phyloP scores from a whole-genome alignment of 2,329 filamentous ascomycete species.

The Grosmannia huntii region DNA sequence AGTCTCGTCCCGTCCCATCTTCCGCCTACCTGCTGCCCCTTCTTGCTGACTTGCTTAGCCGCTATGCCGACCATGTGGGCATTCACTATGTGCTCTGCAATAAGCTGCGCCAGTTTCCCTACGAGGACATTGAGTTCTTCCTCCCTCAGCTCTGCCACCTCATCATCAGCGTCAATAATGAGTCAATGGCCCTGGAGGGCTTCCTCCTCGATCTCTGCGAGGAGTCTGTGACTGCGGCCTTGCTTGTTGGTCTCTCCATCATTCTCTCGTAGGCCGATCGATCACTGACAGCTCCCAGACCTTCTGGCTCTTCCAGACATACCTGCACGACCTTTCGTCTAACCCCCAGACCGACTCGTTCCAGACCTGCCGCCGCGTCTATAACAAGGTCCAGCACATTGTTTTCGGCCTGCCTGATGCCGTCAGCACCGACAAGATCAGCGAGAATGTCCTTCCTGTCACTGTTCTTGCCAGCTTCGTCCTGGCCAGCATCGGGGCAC shows the following conservation, averaged over 20 bases:
- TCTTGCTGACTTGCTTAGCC: conserved; percentile 31
- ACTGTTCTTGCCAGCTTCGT: conserved; percentile 72
- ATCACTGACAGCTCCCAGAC: conserved; percentile 38
- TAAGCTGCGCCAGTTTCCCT: conserved; percentile 78
- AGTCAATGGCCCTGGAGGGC: conserved; percentile 83
- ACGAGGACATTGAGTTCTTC: conserved; percentile 89
- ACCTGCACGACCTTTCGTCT: conserved; percentile 65
- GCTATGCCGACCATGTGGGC: conserved; percentile 79
- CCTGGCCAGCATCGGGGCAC: conserved; percentile 61
- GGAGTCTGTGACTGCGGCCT: conserved; percentile 72
- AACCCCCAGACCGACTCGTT: conserved; percentile 67
- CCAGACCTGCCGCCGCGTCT: conserved; percentile 69
- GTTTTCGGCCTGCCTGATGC: conserved; percentile 68
- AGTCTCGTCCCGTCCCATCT: conserved; percentile 15
- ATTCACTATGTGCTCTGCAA: conserved; percentile 83
- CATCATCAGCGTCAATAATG: conserved; percentile 77
- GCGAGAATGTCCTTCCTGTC: conserved; percentile 68
- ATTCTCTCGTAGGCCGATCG: conserved; percentile 12
- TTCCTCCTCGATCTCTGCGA: conserved; percentile 78
- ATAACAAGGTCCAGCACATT: conserved; percentile 81
- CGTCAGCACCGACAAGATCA: conserved; percentile 59
- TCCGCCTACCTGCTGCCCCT: neutral
- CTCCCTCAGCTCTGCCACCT: conserved; percentile 79
- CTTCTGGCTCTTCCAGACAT: conserved; percentile 84
- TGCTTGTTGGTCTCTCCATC: conserved; percentile 47